Evolutionary conservation across 2,329 filamentous ascomycete species (phyloP).

Genomic region (Alternaria sp.): DNA sequence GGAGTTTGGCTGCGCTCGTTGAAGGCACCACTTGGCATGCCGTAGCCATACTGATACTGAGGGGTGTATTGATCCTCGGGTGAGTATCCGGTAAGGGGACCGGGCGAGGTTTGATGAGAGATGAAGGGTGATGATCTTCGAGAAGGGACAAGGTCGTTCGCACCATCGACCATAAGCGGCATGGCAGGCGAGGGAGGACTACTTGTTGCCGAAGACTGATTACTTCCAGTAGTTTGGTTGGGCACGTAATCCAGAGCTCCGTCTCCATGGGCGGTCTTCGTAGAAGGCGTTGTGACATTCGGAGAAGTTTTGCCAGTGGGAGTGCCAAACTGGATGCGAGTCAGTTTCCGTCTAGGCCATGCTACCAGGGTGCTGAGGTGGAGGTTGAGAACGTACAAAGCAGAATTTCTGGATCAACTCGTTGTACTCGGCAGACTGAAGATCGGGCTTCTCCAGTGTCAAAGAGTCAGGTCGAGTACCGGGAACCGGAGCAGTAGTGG

Average conservation of each 20-base stretch:
- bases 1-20: slow-evolving; percentile 53
- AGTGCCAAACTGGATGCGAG: slow-evolving; percentile 58
- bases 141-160: slow-evolving; percentile 41
- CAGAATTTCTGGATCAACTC: slow-evolving; percentile 99
- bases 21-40: slow-evolving; percentile 52
- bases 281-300: slow-evolving; percentile 34
- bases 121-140: slow-evolving; percentile 45
- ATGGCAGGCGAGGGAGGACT: slow-evolving; percentile 46
- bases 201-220: slow-evolving; percentile 44
- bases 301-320: slow-evolving; percentile 50
- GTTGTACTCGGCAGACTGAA: slow-evolving; percentile 90
- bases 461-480: slow-evolving; percentile 59
- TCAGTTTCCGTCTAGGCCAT: slow-evolving; percentile 50
- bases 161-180: slow-evolving; percentile 48
- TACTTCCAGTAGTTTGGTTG: slow-evolving; percentile 36
- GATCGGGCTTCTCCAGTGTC: slow-evolving; percentile 68
- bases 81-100: slow-evolving; percentile 48
- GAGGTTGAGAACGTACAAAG: slow-evolving; percentile 82
- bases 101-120: slow-evolving; percentile 52
- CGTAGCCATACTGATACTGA: slow-evolving; percentile 51
- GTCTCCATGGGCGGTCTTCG: slow-evolving; percentile 31
- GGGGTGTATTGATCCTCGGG: slow-evolving; percentile 50
- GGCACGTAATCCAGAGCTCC: slow-evolving; percentile 39
- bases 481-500: slow-evolving; percentile 44
- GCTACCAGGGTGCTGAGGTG: slow-evolving; percentile 40